Percentiles rank a stretch among this genome's conserved stretches.
Conservation (phyloP, 345 rosid genomes). For the Eucalyptus microcorys region DNA sequence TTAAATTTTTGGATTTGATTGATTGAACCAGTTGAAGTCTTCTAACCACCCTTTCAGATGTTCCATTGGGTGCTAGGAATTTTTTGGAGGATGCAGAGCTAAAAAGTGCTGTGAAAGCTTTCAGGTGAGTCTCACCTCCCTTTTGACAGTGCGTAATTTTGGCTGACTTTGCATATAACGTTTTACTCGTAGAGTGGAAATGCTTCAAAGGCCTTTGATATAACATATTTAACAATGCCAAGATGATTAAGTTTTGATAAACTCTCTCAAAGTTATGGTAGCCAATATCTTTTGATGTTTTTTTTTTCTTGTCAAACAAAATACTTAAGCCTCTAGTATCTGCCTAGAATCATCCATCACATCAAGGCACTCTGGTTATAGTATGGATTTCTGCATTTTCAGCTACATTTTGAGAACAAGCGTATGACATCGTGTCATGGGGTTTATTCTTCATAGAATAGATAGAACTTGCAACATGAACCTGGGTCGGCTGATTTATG, state of each 20-base stretch:
- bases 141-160: not conserved
- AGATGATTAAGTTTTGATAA: not conserved
- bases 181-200: not conserved
- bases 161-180: not conserved
- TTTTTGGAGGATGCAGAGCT: constrained; percentile 78
- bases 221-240: not conserved
- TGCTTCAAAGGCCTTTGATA: not conserved
- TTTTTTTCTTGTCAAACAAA: not conserved
- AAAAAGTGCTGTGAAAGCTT: constrained; percentile 70
- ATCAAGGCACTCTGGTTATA: not conserved
- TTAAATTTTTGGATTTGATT: not conserved
- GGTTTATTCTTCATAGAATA: not conserved
- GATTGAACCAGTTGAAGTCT: not conserved
- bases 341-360: not conserved
- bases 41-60: constrained; percentile 29
- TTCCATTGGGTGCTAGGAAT: constrained; percentile 76
- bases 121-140: constrained; percentile 31
- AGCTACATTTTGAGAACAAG: not conserved
- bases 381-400: not conserved
- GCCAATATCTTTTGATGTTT: not conserved
- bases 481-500: not conserved
- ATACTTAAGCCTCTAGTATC: not conserved
- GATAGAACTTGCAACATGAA: not conserved
- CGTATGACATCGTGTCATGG: not conserved
- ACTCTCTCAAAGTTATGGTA: not conserved